phyloP scores from a whole-genome alignment of 2,329 filamentous ascomycete species.

The Phyllosticta ampelicida region DNA sequence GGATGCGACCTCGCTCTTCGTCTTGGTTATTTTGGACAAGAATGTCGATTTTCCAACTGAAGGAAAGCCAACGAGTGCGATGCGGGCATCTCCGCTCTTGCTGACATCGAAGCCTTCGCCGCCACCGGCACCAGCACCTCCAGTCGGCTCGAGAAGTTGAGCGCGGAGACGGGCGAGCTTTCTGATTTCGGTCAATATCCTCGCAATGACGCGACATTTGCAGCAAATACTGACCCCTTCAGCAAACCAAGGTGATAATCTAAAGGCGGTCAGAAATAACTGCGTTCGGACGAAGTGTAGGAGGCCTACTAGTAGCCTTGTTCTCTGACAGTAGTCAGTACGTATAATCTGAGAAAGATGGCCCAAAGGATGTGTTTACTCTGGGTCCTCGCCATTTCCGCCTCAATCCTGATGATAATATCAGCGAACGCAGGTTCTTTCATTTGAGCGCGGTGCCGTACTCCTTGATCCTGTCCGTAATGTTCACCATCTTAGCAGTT shows the following conservation, averaged over 20 bases:
- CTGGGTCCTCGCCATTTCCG: constrained; percentile 98
- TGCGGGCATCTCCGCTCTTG: constrained; percentile 92
- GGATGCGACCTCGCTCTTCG: constrained; percentile 86
- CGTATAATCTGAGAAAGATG: not conserved
- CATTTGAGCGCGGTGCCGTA: constrained; percentile 36
- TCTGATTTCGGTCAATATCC: constrained; percentile 40
- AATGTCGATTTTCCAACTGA: constrained; percentile 99
- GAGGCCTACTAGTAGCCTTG: constrained; percentile 80
- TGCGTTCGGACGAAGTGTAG: constrained; percentile 9
- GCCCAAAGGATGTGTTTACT: constrained; percentile 49
- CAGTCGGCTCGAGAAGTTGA: constrained; percentile 81
- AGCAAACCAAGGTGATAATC: constrained; percentile 97
- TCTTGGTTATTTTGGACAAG: constrained; percentile 97
- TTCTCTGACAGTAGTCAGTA: constrained; percentile 59
- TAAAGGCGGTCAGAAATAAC: constrained; percentile 37
- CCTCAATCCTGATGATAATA: constrained; percentile 61
- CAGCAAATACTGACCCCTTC: constrained; percentile 61
- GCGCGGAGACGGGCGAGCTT: constrained; percentile 92
- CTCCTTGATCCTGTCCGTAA: constrained; percentile 99
- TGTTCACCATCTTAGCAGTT: constrained; percentile 74
- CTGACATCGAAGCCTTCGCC: constrained; percentile 81
- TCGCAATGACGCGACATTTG: constrained; percentile 14
- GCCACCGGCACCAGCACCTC: constrained; percentile 64
- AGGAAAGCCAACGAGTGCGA: constrained; percentile 95
- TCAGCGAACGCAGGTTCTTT: not conserved